Evolutionary conservation across 1,284 basidiomycete species (phyloP).

Genomic region (Phlebopus sp.): DNA sequence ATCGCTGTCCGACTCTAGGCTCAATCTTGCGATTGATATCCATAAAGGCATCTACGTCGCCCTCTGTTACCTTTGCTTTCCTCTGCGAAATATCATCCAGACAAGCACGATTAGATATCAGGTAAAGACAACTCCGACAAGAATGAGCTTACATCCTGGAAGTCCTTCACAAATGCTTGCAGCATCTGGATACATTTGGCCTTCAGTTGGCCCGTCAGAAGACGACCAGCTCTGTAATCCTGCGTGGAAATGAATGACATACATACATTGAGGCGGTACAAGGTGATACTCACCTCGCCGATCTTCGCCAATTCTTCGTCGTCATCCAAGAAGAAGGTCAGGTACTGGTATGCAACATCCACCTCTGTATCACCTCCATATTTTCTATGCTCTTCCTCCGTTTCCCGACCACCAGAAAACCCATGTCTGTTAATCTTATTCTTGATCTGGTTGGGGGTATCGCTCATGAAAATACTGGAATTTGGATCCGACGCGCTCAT

Average conservation of each 20-base stretch:
- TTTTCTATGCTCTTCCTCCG: conserved; percentile 88
- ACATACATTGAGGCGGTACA: neutral
- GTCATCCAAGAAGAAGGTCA: conserved; percentile 96
- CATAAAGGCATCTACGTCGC: conserved; percentile 80
- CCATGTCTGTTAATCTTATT: conserved; percentile 96
- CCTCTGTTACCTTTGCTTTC: conserved; percentile 80
- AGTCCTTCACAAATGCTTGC: conserved; percentile 82
- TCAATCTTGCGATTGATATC: conserved; percentile 80
- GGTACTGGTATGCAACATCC: conserved; percentile 94
- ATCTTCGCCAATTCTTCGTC: conserved; percentile 82
- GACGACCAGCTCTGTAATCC: conserved; percentile 88
- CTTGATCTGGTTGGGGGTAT: conserved; percentile 92
- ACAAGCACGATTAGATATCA: neutral
- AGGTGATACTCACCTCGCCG: conserved; percentile 57
- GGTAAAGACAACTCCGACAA: neutral
- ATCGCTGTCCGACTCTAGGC: conserved; percentile 39
- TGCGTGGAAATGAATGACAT: conserved; percentile 29
- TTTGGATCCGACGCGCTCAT: conserved; percentile 96
- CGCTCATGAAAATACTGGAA: conserved; percentile 94
- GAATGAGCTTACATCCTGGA: conserved; percentile 75
- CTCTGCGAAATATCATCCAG: conserved; percentile 53
- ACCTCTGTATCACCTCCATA: conserved; percentile 93
- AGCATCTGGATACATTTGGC: conserved; percentile 83
- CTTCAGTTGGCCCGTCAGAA: conserved; percentile 94
- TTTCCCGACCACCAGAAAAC: conserved; percentile 88